A percentile compares a stretch with the other conserved stretches of the same genome.
phyloP scores from a whole-genome alignment of 495 filamentous ascomycete genomes.

The Talaromyces thailandensis region DNA sequence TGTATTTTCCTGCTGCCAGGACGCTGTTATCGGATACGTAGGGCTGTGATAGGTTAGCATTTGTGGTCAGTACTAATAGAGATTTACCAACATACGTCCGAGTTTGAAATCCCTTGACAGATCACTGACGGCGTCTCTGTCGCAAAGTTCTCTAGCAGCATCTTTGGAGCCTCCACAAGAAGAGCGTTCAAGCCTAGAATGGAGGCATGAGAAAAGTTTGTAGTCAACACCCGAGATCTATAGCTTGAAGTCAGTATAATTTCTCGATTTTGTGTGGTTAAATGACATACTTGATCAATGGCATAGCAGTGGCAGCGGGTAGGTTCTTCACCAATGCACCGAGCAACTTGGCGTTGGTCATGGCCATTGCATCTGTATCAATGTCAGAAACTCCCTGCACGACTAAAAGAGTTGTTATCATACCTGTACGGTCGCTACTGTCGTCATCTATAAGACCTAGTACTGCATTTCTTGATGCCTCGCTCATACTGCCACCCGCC shows the following conservation, averaged over 20 bases:
- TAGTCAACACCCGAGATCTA: slow-evolving; percentile 64
- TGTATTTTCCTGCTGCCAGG: slow-evolving; percentile 90
- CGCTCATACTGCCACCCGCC: slow-evolving; percentile 88
- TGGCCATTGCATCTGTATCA: slow-evolving; percentile 55
- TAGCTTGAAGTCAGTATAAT: background rate
- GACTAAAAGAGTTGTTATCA: background rate
- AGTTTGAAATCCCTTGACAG: slow-evolving; percentile 68
- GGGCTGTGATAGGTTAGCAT: slow-evolving; percentile 37
- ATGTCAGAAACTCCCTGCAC: slow-evolving; percentile 6
- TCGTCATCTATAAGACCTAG: slow-evolving; percentile 82
- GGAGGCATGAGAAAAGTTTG: slow-evolving; percentile 56
- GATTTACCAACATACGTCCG: slow-evolving; percentile 46
- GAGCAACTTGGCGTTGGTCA: slow-evolving; percentile 82
- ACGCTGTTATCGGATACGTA: slow-evolving; percentile 85
- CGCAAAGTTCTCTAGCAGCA: slow-evolving; percentile 55
- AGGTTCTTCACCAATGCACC: slow-evolving; percentile 83
- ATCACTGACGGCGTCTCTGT: slow-evolving; percentile 67
- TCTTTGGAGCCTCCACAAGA: slow-evolving; percentile 64
- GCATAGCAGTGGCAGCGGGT: slow-evolving; percentile 51
- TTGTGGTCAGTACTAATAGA: background rate
- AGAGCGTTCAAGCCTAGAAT: slow-evolving; percentile 83
- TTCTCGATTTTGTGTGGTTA: background rate
- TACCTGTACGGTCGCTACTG: slow-evolving; percentile 59
- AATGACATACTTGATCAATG: slow-evolving; percentile 57
- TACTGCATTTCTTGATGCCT: slow-evolving; percentile 71